Base-by-base conservation (phyloP, 2,329 filamentous ascomycete genomes). In the Neonectria neomacrospora region DNA sequence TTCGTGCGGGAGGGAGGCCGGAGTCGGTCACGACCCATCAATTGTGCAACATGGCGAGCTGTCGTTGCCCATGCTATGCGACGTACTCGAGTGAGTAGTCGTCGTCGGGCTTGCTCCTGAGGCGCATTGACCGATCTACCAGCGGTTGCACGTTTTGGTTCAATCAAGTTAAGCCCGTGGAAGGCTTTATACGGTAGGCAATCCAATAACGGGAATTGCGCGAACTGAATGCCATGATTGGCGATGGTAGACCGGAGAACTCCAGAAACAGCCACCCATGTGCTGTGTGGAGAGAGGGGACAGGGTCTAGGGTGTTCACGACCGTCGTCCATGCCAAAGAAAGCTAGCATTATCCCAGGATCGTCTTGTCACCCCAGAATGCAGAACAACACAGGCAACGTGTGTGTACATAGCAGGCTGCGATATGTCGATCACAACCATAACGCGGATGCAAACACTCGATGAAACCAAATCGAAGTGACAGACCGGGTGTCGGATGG, bases 351-450 rank as follows among this genome's bases (percentile, higher is more conserved):
- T 47, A 50, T 63, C 60, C 60, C 26, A 32, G 54, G 14, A 44
- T 22, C 26, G 39, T 26, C 42, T 37, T 34, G 32, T 53, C 54
- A 54, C 50, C 42, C 54, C 28, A 30, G 59, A 53, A 62, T 44
- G 54, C 42, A 44, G 59, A 53, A 62, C 41, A 58, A 45, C 32
- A 26, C 32, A 47, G 32, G 52, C 32, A n/a, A 47, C 32, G 42
- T 48, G 42, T 12, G 28, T 47, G n/a, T n/a, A n/a, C n/a, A n/a
- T n/a, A n/a, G n/a, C n/a, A 23, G 53, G 47, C 30, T 42, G 37
- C 20, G 47, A n/a, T 56, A 32, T 30, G 60, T 63, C 54, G 60
- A 63, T 63, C 60, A 30, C 26, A 37, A 48, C 39, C 34, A 45
- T 51, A 55, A 12, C 28, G 12, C 20, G 28, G 18, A 16, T 30